Evolutionary conservation across 2,329 filamentous ascomycete genomes (phyloP).

Genomic region (Aplosporella prunicola): DNA sequence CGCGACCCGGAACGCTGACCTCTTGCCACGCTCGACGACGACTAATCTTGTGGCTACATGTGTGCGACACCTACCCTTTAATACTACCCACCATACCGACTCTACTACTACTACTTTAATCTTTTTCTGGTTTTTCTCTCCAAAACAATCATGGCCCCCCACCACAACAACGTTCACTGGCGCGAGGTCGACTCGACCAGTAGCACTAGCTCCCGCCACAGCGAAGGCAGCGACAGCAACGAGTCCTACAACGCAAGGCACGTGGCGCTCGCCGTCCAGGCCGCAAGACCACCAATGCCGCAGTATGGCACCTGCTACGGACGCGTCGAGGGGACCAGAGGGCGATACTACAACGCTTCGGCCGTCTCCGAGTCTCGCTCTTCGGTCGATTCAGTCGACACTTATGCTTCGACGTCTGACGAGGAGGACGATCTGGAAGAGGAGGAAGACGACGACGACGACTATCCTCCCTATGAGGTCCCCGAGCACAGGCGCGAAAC

Average conservation of each 20-base stretch:
- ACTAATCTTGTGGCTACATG: no score
- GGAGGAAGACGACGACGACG: constrained; percentile 36
- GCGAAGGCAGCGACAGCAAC: constrained; percentile 17
- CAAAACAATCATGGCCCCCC: constrained; percentile 1
- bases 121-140: background rate
- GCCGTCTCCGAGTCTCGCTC: constrained; percentile 22
- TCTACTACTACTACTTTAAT: no score
- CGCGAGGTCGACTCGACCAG: constrained; percentile 7
- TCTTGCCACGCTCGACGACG: no score
- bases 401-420: constrained; percentile 67
- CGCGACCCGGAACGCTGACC: background rate
- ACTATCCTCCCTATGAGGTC: constrained; percentile 44
- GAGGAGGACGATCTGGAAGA: constrained; percentile 45
- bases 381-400: constrained; percentile 54
- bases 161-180: constrained; percentile 10
- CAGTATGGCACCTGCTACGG: constrained; percentile 23
- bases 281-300: constrained; percentile 19
- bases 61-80: no score
- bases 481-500: constrained; percentile 53
- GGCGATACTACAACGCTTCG: constrained; percentile 16
- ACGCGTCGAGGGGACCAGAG: constrained; percentile 19
- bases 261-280: constrained; percentile 23
- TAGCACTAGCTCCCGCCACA: constrained; percentile 7
- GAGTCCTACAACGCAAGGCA: constrained; percentile 22
- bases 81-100: no score